Conservation (phyloP, 371 early-diverging fungal genomes). For the Mortierella sp. region DNA sequence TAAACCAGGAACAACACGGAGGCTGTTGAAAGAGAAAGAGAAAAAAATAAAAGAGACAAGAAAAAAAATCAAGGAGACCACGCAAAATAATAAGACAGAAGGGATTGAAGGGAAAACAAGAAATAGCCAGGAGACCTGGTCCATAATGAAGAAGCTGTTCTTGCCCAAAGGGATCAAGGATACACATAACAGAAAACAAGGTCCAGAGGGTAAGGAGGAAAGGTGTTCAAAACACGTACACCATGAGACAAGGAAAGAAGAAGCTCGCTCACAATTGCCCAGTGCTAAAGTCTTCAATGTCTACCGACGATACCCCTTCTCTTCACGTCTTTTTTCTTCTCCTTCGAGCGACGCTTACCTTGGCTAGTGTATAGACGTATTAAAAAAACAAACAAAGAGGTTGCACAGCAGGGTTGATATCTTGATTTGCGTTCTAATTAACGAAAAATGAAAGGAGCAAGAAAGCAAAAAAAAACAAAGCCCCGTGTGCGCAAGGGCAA, state of each 20-base stretch:
- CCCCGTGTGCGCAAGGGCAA: neutral
- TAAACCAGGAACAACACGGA: neutral
- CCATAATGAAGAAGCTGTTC: neutral
- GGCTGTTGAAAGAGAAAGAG: neutral
- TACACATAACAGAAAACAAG: neutral
- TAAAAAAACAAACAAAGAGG: neutral
- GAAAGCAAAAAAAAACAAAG: neutral
- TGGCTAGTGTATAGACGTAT: neutral
- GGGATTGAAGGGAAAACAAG: neutral
- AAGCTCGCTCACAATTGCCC: neutral
- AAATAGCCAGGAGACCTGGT: neutral
- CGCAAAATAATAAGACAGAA: neutral
- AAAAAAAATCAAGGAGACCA: constrained; percentile 4
- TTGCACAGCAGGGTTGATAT: neutral
- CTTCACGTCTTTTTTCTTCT: neutral
- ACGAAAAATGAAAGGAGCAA: neutral
- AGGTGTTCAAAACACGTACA: neutral
- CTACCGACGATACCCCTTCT: neutral
- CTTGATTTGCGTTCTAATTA: neutral
- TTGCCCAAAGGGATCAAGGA: neutral
- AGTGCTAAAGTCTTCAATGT: neutral
- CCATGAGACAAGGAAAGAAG: neutral
- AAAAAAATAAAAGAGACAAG: neutral
- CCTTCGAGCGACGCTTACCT: neutral
- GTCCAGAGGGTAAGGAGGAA: neutral